A percentile compares a stretch with the other conserved stretches of the same genome.
phyloP scores from a whole-genome alignment of 495 filamentous ascomycete species.

The Tuber calosporum region DNA sequence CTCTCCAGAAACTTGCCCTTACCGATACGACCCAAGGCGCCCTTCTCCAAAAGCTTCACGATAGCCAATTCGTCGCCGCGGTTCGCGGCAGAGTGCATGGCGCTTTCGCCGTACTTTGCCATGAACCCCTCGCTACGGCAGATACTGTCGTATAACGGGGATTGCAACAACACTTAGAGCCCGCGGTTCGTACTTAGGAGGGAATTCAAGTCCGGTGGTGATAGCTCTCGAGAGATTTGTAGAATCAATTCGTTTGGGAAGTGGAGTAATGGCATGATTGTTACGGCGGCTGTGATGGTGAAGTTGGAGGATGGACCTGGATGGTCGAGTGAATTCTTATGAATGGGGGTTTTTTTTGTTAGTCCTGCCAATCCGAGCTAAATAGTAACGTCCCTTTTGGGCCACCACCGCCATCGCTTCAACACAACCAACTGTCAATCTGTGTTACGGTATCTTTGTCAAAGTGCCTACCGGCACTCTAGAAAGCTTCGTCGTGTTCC shows the following conservation, averaged over 20 bases:
- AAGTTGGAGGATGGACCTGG: not conserved
- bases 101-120: not conserved
- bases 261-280: not conserved
- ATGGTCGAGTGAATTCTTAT: not conserved
- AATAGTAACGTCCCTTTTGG: too few species aligned
- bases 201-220: not conserved
- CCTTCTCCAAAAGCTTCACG: not conserved
- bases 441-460: not conserved
- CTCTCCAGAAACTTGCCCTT: not conserved
- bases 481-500: not conserved
- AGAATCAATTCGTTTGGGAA: not conserved
- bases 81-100: not conserved
- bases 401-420: not conserved
- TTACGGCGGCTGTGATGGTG: not conserved
- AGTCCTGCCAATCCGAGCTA: not conserved
- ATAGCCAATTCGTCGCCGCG: not conserved
- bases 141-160: not conserved
- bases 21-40: not conserved
- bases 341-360: not conserved
- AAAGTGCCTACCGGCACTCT: not conserved
- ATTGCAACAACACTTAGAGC: not conserved
- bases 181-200: not conserved
- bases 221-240: not conserved
- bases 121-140: not conserved
- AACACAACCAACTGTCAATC: not conserved